Conservation (phyloP, 148 eudicot species). For the Hydrangea macrophylla region DNA sequence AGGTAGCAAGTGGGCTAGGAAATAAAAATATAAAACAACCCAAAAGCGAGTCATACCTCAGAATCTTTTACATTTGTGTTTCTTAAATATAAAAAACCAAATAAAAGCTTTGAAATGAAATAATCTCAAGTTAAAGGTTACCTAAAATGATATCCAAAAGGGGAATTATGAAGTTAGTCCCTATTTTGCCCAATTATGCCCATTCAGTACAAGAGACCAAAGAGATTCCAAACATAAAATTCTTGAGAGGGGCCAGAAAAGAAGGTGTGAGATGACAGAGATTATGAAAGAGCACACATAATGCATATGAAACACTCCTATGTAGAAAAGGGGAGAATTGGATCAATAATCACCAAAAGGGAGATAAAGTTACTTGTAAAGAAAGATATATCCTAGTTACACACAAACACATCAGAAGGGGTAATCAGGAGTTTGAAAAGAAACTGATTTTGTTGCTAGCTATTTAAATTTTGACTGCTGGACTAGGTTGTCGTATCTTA, state of each 20-base stretch:
- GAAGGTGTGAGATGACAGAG: neutral
- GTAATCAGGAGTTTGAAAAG: neutral
- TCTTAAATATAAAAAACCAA: too few relatives aligned
- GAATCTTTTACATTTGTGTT: too few relatives aligned
- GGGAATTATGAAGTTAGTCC: neutral
- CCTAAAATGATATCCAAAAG: neutral
- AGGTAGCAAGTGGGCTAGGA: too few relatives aligned
- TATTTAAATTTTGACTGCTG: slow-evolving; percentile 9
- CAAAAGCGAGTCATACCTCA: too few relatives aligned
- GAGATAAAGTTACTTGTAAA: neutral
- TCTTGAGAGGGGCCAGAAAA: neutral
- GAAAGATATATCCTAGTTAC: too few relatives aligned
- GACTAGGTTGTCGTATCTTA: neutral
- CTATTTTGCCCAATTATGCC: neutral
- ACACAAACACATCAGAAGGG: neutral
- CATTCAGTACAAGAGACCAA: neutral
- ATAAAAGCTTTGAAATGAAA: too few relatives aligned
- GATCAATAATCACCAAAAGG: neutral
- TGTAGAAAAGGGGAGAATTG: neutral
- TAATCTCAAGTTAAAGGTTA: neutral
- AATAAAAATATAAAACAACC: too few relatives aligned
- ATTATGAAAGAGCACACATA: neutral
- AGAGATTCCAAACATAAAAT: neutral
- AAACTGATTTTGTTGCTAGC: slow-evolving; percentile 7
- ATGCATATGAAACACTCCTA: neutral